These are phyloP conservation scores for Magnusiomyces paraingens DNA, from an alignment of 1,139 yeast genomes.

Conservation along the genomic window DNA sequence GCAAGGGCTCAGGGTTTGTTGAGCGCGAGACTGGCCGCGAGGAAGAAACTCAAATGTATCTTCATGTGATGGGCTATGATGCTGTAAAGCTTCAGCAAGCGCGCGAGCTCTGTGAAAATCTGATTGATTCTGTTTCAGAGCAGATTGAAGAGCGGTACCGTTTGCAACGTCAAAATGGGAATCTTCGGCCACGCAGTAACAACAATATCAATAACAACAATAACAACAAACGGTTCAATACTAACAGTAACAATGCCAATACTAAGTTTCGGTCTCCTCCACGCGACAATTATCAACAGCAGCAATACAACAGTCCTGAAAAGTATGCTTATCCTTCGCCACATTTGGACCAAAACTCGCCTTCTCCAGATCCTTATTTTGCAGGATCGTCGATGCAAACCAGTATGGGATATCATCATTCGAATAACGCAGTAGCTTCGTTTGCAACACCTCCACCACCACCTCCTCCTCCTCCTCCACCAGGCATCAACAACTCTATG, in stretches of 20 bases:
- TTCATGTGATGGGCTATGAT: slow-evolving; percentile 29
- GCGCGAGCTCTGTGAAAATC: slow-evolving; percentile 30
- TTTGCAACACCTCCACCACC: slow-evolving; percentile 9
- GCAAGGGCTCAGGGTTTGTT: slow-evolving; percentile 35
- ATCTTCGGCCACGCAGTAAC: neutral
- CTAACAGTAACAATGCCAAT: neutral
- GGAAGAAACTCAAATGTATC: slow-evolving; percentile 31
- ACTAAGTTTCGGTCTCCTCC: neutral
- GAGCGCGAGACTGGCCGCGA: slow-evolving; percentile 32
- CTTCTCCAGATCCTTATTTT: slow-evolving; percentile 6
- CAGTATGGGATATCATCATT: slow-evolving; percentile 1
- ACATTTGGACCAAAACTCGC: neutral
- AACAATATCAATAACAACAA: neutral
- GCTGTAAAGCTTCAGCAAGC: slow-evolving; percentile 28
- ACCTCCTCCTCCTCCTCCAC: slow-evolving; percentile 10
- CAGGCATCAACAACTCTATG: neutral
- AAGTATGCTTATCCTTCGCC: neutral
- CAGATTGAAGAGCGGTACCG: slow-evolving; percentile 20
- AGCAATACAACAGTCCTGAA: neutral
- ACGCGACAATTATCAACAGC: neutral
- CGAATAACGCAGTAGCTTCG: slow-evolving; percentile 10
- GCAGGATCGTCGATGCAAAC: neutral
- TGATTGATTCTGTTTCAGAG: slow-evolving; percentile 30
- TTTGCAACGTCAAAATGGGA: slow-evolving; percentile 6
- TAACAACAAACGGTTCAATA: neutral